Evolutionary conservation across 371 early-diverging fungal species (phyloP).

Genomic region (Cokeromyces recurvatus): DNA sequence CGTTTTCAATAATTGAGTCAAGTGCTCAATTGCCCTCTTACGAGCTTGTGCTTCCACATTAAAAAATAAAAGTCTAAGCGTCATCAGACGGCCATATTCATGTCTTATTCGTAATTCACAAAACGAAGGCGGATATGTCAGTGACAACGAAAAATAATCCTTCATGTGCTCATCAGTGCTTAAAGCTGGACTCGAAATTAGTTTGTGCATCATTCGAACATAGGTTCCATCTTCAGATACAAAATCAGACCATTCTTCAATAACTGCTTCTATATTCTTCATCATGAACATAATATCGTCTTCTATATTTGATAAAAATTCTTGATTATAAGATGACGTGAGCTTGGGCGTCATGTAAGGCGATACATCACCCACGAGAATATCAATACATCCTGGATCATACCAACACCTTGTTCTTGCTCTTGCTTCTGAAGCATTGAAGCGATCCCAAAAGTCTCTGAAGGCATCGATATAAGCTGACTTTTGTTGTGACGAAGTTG

Average conservation of each 20-base stretch:
- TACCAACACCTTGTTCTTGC: conserved; percentile 41
- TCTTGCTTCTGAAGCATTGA: conserved; percentile 27
- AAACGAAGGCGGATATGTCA: conserved; percentile 31
- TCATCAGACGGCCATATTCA: conserved; percentile 39
- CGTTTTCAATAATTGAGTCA: conserved; percentile 13
- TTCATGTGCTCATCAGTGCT: conserved; percentile 14
- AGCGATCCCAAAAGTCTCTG: conserved; percentile 28
- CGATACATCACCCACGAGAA: conserved; percentile 41
- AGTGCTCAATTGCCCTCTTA: conserved; percentile 14
- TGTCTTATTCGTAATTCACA: conserved; percentile 38
- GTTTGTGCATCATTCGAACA: conserved; percentile 33
- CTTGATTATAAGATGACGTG: conserved; percentile 35
- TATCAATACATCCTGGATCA: conserved; percentile 39
- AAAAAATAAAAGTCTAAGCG: conserved; percentile 44
- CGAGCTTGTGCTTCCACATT: conserved; percentile 41
- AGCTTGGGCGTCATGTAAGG: conserved; percentile 44
- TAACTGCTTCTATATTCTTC: conserved; percentile 11
- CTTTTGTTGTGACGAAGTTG: conserved; percentile 5
- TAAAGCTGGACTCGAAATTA: conserved; percentile 1
- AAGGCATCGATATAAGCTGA: conserved; percentile 25
- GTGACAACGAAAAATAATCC: conserved; percentile 20
- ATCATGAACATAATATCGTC: conserved; percentile 22
- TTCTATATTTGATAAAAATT: conserved; percentile 34
- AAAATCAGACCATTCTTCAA: conserved; percentile 30
- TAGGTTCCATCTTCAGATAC: conserved; percentile 40